Percentiles rank a stretch among this genome's conserved stretches.
phyloP scores from a whole-genome alignment of 2,329 filamentous ascomycete species.

The Trichoderma gracile region DNA sequence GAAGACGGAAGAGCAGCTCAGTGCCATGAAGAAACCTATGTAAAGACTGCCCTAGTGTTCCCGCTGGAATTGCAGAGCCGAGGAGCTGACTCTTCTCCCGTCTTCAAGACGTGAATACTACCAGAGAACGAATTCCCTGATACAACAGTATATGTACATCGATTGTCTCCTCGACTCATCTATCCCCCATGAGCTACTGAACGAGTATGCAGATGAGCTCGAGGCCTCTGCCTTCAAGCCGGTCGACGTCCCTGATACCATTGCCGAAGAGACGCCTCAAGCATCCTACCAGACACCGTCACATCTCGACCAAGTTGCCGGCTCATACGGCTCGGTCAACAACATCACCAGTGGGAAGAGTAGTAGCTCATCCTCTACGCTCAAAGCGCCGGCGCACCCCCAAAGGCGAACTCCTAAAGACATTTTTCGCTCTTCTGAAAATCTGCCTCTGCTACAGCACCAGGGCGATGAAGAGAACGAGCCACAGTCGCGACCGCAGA shows the following conservation, averaged over 20 bases:
- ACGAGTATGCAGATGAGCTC: slow-evolving; percentile 74
- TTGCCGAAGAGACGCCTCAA: slow-evolving; percentile 64
- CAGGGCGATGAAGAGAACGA: slow-evolving; percentile 44
- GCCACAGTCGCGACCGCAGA: not conserved
- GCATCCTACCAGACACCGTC: slow-evolving; percentile 34
- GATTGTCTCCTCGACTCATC: slow-evolving; percentile 88
- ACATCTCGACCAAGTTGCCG: slow-evolving; percentile 6
- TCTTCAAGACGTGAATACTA: slow-evolving; percentile 72
- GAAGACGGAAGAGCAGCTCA: slow-evolving; percentile 75
- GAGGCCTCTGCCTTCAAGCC: slow-evolving; percentile 55
- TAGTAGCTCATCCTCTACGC: slow-evolving; percentile 37
- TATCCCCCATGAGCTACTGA: slow-evolving; percentile 86
- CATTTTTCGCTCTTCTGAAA: slow-evolving; percentile 75
- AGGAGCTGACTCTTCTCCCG: not conserved
- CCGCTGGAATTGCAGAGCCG: not conserved
- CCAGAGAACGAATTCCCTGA: slow-evolving; percentile 81
- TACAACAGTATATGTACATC: slow-evolving; percentile 92
- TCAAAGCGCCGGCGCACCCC: slow-evolving; percentile 39
- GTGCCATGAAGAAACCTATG: slow-evolving; percentile 70
- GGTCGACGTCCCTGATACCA: slow-evolving; percentile 69
- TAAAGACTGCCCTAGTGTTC: slow-evolving; percentile 36
- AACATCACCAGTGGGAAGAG: slow-evolving; percentile 31
- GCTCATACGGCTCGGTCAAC: slow-evolving; percentile 38
- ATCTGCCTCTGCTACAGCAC: slow-evolving; percentile 61
- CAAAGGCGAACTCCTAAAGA: slow-evolving; percentile 81